Evolutionary conservation across 495 filamentous ascomycete genomes (phyloP).

Genomic region (Lasiosphaeriaceae sp.): DNA sequence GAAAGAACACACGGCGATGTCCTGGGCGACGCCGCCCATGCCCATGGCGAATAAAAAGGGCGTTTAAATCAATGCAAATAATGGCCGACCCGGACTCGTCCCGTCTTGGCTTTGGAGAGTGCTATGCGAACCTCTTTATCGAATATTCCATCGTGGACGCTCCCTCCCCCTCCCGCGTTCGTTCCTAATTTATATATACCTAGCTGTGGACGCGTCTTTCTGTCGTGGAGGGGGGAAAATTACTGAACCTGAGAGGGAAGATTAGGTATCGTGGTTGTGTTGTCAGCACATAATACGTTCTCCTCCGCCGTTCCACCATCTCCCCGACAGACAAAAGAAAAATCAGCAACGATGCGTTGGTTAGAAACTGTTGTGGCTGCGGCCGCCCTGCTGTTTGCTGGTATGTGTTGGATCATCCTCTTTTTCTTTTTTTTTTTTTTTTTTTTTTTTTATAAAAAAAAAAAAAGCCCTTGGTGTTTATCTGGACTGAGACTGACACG

Average conservation of each 20-base stretch:
- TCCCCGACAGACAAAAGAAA: too few relatives aligned
- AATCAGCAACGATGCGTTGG: constrained; percentile 21
- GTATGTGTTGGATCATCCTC: constrained; percentile 9
- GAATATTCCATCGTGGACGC: too few relatives aligned
- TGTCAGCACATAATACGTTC: background rate
- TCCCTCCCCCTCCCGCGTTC: too few relatives aligned
- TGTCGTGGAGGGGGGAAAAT: too few relatives aligned
- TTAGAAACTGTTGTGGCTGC: constrained; percentile 11
- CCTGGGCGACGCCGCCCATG: background rate
- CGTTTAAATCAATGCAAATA: background rate
- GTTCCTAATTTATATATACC: background rate
- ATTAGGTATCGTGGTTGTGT: too few relatives aligned
- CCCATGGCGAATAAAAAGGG: background rate
- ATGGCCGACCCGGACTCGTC: constrained; percentile 1
- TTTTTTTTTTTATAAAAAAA: too few relatives aligned
- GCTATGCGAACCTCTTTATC: background rate
- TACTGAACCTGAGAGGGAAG: too few relatives aligned
- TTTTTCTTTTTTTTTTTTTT: background rate
- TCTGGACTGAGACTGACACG: too few relatives aligned
- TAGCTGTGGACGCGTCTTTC: too few relatives aligned
- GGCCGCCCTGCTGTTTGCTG: constrained; percentile 24
- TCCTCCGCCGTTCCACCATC: background rate
- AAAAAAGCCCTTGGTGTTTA: too few relatives aligned
- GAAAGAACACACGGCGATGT: background rate
- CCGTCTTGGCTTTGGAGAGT: constrained; percentile 7